Evolutionary conservation across 2,329 filamentous ascomycete species (phyloP), one percentile per base, ranked within the genome.

Genomic region (Xylariales sp.): DNA sequence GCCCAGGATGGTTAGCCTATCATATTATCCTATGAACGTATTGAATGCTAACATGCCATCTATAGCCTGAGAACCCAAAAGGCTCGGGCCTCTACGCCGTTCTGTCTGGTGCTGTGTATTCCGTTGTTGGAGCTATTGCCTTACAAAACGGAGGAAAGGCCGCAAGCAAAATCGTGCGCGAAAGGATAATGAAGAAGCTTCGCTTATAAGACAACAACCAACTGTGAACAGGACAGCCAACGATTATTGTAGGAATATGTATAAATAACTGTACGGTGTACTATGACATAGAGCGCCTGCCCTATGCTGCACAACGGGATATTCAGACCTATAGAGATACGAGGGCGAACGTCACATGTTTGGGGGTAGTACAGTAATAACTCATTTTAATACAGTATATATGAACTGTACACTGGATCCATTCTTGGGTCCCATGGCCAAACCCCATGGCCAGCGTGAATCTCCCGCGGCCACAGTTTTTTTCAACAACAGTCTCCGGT

Each of bases 121-220:
- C 94, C 53, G 91, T 99, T 63, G 83, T 98, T 52, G 96, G 96
- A 28, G 96, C 96, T 10, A 81, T 99, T 61, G 90, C 93, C n/a
- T 83, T 99, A 76, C 93, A 97, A 80, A 90, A 92, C 73, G 96
- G 96, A 54, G 92, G 91, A 45, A 89, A 90, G 52, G 87, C 92
- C 63, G 94, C 95, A 65, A 91, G 90, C 71, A 86, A 88, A 78
- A 81, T 97, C 61, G 89, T 93, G 54, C 88, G 89, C 77, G 92
- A 97, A 73, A 89, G 90, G 80, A 90, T 97, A 79, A 80, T 97
- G 75, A 83, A 80, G 71, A 79, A 74, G 68, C 48, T 84, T 32
- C 67, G 67, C 36, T 23, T 5, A 49, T 67, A 60, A 55, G 56
- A 64, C 60, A 64, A 32, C 39, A 41, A 48, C 45, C 43, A 39